phyloP scores from a whole-genome alignment of 495 filamentous ascomycete genomes.

The Talaromyces adpressus region DNA sequence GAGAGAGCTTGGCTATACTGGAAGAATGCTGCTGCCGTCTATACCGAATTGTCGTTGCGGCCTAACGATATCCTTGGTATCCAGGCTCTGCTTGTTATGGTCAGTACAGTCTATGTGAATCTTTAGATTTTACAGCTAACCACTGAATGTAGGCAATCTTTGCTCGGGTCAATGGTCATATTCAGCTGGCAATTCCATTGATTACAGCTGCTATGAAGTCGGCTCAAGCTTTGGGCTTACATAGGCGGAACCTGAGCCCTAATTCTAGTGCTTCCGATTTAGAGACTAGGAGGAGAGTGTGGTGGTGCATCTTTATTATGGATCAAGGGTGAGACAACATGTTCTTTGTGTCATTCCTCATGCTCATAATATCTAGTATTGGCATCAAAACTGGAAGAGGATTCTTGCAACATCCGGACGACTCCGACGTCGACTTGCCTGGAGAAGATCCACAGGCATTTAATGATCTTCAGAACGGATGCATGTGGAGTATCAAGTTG shows the following conservation, averaged over 20 bases:
- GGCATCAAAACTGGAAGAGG: conserved; percentile 84
- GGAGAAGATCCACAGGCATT: conserved; percentile 69
- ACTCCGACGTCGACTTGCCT: conserved; percentile 92
- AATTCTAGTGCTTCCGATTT: conserved; percentile 75
- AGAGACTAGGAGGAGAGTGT: conserved; percentile 90
- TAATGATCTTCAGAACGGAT: conserved; percentile 56
- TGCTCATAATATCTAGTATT: conserved; percentile 37
- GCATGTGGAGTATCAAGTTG: conserved; percentile 14
- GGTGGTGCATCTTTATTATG: conserved; percentile 93
- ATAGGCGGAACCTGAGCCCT: conserved; percentile 79
- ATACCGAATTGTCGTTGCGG: conserved; percentile 82
- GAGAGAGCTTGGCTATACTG: conserved; percentile 86
- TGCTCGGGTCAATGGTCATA: conserved; percentile 89
- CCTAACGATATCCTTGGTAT: conserved; percentile 92
- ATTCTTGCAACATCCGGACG: conserved; percentile 86
- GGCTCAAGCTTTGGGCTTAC: conserved; percentile 89
- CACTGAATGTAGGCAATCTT: conserved; percentile 59
- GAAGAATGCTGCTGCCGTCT: conserved; percentile 90
- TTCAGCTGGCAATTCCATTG: conserved; percentile 81
- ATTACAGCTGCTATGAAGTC: conserved; percentile 86
- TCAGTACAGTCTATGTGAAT: conserved; percentile 16
- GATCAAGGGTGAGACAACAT: conserved; percentile 65
- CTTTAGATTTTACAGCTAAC: neutral
- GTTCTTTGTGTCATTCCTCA: neutral
- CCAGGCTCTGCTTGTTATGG: conserved; percentile 90